phyloP scores from a whole-genome alignment of 2,329 filamentous ascomycete genomes.

The Trichoderma cornu-damae region DNA sequence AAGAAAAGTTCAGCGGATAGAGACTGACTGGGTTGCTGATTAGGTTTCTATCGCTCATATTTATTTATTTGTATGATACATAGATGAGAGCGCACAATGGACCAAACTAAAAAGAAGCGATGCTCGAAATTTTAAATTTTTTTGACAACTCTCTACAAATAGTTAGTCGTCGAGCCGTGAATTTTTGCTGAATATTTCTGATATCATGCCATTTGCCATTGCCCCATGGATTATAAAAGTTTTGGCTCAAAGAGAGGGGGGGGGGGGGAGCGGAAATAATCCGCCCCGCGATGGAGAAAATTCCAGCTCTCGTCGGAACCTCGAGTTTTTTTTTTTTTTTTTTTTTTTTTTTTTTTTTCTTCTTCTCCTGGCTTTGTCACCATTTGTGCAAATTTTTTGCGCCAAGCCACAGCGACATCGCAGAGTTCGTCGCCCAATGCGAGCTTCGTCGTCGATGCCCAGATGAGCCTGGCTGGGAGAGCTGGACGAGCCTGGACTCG shows the following conservation, averaged over 20 bases:
- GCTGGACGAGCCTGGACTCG: slow-evolving; percentile 36
- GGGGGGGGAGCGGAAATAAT: slow-evolving; percentile 6
- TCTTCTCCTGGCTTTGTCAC: too few species aligned
- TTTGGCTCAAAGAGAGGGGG: not conserved
- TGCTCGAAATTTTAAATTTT: too few species aligned
- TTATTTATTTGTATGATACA: too few species aligned
- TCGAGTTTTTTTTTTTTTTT: not conserved
- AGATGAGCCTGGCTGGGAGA: slow-evolving; percentile 37
- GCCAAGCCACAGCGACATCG: slow-evolving; percentile 1
- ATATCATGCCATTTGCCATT: not conserved
- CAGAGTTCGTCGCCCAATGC: slow-evolving; percentile 16
- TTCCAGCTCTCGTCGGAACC: not conserved
- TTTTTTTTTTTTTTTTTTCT: not conserved
- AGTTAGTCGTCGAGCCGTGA: not conserved
- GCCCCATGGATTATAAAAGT: too few species aligned
- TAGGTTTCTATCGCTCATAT: too few species aligned
- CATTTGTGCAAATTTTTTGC: too few species aligned
- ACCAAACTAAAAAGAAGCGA: not conserved
- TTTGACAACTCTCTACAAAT: too few species aligned
- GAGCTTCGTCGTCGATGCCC: slow-evolving; percentile 19
- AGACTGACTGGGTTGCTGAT: too few species aligned
- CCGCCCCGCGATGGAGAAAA: not conserved
- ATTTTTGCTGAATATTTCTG: not conserved
- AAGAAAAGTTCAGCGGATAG: too few species aligned
- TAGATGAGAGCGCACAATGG: too few species aligned